A percentile compares a stretch with the other conserved stretches of the same genome.
Conservation (phyloP, 2,329 filamentous ascomycete genomes). For the Trichophyton rubrum region DNA sequence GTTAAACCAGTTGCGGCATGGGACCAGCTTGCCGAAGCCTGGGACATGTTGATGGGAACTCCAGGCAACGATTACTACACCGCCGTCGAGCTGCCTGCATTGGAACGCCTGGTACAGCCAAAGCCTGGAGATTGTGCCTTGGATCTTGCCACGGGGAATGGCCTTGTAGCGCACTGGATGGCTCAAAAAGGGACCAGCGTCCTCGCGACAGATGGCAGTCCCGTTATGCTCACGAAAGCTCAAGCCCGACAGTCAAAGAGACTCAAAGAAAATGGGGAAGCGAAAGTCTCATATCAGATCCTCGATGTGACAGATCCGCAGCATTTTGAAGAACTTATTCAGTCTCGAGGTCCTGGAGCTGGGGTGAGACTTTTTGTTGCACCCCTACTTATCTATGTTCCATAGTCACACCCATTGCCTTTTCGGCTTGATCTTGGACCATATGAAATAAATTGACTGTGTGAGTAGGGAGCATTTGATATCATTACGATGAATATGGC, state of each 20-base stretch:
- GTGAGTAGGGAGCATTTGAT: conserved; percentile 27
- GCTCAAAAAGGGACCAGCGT: conserved; percentile 27
- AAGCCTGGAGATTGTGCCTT: conserved; percentile 25
- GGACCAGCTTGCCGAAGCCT: conserved; percentile 33
- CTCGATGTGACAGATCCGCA: conserved; percentile 31
- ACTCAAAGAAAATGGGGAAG: conserved; percentile 4
- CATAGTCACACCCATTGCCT: too few species aligned
- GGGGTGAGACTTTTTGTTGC: not conserved
- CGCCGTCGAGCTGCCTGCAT: conserved; percentile 31
- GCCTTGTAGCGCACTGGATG: conserved; percentile 37
- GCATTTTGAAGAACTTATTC: conserved; percentile 22
- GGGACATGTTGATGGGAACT: conserved; percentile 32
- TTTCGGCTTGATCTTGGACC: not conserved
- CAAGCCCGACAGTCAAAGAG: conserved; percentile 14
- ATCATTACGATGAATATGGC: conserved; percentile 40
- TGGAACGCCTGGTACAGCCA: conserved; percentile 26
- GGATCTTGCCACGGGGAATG: conserved; percentile 41
- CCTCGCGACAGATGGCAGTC: conserved; percentile 36
- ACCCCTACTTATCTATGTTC: too few species aligned
- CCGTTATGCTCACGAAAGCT: conserved; percentile 32
- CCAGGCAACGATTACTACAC: conserved; percentile 37
- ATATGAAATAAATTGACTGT: not conserved
- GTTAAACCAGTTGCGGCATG: conserved; percentile 19
- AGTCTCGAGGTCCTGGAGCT: not conserved
- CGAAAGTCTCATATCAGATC: conserved; percentile 22